Base-by-base conservation (phyloP, 768 basidiomycete genomes). In the Pulveroboletus frians region DNA sequence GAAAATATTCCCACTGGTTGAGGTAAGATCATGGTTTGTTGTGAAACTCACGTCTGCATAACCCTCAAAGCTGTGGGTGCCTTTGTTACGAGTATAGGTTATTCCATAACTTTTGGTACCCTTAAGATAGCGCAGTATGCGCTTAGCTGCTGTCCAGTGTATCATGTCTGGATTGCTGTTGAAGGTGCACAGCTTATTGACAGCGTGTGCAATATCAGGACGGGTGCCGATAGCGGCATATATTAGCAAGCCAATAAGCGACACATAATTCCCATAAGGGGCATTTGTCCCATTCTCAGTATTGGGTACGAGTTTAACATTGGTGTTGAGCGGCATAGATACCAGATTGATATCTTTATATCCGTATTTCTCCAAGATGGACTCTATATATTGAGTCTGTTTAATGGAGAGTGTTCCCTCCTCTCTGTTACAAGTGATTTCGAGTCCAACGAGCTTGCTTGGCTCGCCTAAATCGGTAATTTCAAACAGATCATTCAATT, bases 201-300 rank as follows among this genome's bases (percentile, higher is more conserved):
- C 36, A 0, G 55, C 34, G 14, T 50, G 47, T 9, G 56, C 26
- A 1, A 61, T 46, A 37, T 65, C 53, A 0, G 56, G 59, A 1
- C 34, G 10, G 7, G 52, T 59, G 15, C 46, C 51, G 0, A 50
- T 39, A 4, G 39, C 31, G 1, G 61, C 39, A 37, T 69, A 71
- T 5, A 62, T 64, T 0, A 70, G 31, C 1, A 43, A 61, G 3
- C 64, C 65, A 0, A 26, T 47, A 30, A 52, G 18, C 1, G 32
- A 53, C 2, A 27, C 30, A 17, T 57, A 59, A 1, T 35, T 46
- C 0, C 37, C 10, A 15, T 29, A 15, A 11, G 1, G 14, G 9
- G 15, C 3, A 5, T 1, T 0, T 5, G 5, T 9, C 14, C 4
- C 23, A 6, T 26, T 26, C 4, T 26, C 23, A 26, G 4, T 26